Evolutionary conservation across 1,284 basidiomycete genomes (phyloP).

Genomic region (Papiliotrema fonsecae): DNA sequence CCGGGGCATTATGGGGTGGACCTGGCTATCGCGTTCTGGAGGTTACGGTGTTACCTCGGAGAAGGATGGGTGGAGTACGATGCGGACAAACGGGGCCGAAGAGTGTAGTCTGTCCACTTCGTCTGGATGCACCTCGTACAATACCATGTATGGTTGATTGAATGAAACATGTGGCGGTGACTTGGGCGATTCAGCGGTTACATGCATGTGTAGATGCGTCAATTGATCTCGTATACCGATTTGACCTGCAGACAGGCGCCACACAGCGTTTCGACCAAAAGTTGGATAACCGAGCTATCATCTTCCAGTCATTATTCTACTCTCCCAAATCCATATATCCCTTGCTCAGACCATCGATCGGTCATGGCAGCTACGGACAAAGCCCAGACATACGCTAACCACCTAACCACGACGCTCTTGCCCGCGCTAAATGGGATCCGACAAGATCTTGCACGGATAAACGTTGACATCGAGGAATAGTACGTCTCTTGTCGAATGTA

Average conservation of each 20-base stretch:
- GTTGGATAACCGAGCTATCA: too few species aligned
- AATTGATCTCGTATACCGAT: too few species aligned
- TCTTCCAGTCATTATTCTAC: neutral
- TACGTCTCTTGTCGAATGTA: slow-evolving; percentile 12
- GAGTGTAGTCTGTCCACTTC: too few species aligned
- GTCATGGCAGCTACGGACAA: neutral
- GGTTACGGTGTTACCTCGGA: slow-evolving; percentile 13
- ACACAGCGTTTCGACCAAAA: too few species aligned
- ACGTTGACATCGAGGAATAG: slow-evolving; percentile 27
- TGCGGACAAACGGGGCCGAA: neutral
- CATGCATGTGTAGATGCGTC: too few species aligned
- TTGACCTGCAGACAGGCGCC: too few species aligned
- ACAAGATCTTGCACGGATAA: slow-evolving; percentile 12
- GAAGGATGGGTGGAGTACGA: slow-evolving; percentile 14
- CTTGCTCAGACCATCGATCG: neutral
- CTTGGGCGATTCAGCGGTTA: too few species aligned
- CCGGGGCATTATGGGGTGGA: slow-evolving; percentile 6
- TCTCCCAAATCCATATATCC: neutral
- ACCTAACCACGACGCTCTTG: slow-evolving; percentile 13
- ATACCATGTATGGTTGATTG: too few species aligned
- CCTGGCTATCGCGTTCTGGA: slow-evolving; percentile 13
- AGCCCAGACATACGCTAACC: slow-evolving; percentile 5
- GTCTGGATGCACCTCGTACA: too few species aligned
- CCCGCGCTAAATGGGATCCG: slow-evolving; percentile 13
- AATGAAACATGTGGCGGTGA: too few species aligned